phyloP scores from a whole-genome alignment of 2,329 filamentous ascomycete genomes.

The Clarireedia homoeocarpa region DNA sequence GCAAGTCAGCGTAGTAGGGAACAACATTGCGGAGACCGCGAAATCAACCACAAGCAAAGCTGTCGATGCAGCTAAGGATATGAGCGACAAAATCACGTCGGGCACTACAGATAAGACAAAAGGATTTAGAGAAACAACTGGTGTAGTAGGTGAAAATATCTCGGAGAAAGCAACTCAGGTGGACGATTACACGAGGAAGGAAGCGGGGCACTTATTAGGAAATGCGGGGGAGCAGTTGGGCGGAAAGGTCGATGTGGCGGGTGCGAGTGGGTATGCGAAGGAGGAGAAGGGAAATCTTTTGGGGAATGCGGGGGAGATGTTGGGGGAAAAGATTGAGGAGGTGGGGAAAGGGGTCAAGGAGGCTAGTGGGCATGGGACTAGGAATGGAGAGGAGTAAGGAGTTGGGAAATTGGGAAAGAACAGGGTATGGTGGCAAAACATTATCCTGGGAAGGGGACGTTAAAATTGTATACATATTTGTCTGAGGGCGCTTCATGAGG shows the following conservation, averaged over 20 bases:
- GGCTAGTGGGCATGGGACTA: too few species aligned
- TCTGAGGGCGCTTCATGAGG: too few species aligned
- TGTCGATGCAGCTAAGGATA: neutral
- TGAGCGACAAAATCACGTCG: neutral
- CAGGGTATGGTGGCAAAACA: too few species aligned
- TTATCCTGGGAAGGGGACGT: too few species aligned
- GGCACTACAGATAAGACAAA: neutral
- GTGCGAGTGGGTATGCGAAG: conserved; percentile 14
- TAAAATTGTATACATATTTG: too few species aligned
- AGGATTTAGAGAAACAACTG: neutral
- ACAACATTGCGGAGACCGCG: neutral
- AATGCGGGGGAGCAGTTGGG: conserved; percentile 4
- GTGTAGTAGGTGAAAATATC: conserved; percentile 12
- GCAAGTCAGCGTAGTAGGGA: neutral
- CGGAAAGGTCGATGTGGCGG: too few species aligned
- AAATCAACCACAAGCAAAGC: neutral
- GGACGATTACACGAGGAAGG: neutral
- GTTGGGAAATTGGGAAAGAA: too few species aligned
- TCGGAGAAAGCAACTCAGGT: conserved; percentile 10
- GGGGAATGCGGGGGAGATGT: conserved; percentile 24
- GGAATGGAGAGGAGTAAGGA: too few species aligned
- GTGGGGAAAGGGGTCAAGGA: neutral
- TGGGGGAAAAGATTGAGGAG: conserved; percentile 20
- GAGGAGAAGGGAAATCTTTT: conserved; percentile 24
- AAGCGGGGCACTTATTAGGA: neutral